Percentiles rank a stretch among this genome's conserved stretches.
Evolutionary conservation across 345 rosid genomes (phyloP).

Genomic region (Eucalyptus sp.): DNA sequence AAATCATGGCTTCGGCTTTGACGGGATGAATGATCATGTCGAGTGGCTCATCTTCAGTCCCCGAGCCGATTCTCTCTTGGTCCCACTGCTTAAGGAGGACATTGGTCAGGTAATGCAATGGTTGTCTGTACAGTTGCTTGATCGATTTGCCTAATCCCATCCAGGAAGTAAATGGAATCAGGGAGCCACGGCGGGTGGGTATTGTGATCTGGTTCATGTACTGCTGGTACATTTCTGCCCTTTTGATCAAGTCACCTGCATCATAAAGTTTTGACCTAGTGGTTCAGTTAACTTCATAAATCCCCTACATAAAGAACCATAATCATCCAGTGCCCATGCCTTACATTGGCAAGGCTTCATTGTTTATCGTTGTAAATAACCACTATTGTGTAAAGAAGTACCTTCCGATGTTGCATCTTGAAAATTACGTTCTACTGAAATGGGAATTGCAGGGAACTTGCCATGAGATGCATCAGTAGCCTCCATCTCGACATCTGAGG

Average conservation of each 20-base stretch:
- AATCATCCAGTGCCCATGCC: background rate
- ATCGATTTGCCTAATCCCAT: conserved; percentile 62
- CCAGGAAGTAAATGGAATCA: conserved; percentile 75
- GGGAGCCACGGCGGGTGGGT: conserved; percentile 53
- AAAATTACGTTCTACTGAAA: conserved; percentile 1
- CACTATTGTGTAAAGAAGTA: background rate
- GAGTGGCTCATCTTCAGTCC: conserved; percentile 34
- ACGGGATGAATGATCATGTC: conserved; percentile 61
- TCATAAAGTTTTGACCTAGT: background rate
- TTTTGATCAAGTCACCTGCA: conserved; percentile 27
- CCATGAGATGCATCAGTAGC: background rate
- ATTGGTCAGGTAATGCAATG: conserved; percentile 85
- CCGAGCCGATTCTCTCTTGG: conserved; percentile 36
- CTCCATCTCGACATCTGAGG: conserved; percentile 34
- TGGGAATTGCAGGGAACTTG: background rate
- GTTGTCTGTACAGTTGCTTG: conserved; percentile 65
- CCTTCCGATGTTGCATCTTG: conserved; percentile 32
- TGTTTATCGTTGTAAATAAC: background rate
- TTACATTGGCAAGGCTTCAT: background rate
- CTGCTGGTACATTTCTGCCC: conserved; percentile 73
- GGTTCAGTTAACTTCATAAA: background rate
- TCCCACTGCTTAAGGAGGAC: conserved; percentile 63
- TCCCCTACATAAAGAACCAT: background rate
- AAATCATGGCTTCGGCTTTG: conserved; percentile 80
- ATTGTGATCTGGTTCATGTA: conserved; percentile 66